phyloP scores from a whole-genome alignment of 2,329 filamentous ascomycete species.

The Microdochium trichocladiopsis region DNA sequence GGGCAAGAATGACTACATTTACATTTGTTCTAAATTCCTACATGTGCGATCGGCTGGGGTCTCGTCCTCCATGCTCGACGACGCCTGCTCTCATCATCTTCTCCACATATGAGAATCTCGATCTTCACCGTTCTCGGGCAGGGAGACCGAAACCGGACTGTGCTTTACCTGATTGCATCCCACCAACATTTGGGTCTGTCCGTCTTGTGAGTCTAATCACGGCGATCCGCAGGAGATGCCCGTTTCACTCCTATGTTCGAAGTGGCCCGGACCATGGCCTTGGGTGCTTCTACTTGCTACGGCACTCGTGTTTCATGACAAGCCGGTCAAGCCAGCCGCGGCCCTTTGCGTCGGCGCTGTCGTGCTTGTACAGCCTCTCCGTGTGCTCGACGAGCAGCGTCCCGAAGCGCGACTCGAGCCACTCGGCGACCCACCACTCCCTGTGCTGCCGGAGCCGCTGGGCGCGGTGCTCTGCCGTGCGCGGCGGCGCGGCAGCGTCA shows the following conservation, averaged over 20 bases:
- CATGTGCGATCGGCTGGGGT: conserved; percentile 5
- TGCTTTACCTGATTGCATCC: too few relatives aligned
- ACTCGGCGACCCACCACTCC: conserved; percentile 19
- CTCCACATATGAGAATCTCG: too few relatives aligned
- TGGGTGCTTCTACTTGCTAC: too few relatives aligned
- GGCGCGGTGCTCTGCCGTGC: conserved; percentile 2
- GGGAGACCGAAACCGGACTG: too few relatives aligned
- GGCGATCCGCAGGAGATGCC: too few relatives aligned
- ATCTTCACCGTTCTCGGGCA: too few relatives aligned
- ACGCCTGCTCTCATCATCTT: not conserved
- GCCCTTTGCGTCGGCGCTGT: conserved; percentile 1
- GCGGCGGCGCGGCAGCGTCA: too few relatives aligned
- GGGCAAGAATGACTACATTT: too few relatives aligned
- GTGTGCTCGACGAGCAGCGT: conserved; percentile 10
- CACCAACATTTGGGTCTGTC: too few relatives aligned
- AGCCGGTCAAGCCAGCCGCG: conserved; percentile 15
- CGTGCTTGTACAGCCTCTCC: conserved; percentile 5
- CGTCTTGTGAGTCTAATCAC: too few relatives aligned
- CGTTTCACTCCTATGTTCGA: too few relatives aligned
- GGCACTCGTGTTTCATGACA: conserved; percentile 18
- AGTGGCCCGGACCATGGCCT: not conserved
- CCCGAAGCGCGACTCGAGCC: conserved; percentile 11
- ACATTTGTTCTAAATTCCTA: too few relatives aligned
- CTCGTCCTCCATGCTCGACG: conserved; percentile 17
- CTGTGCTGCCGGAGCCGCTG: conserved; percentile 4